Percentiles rank a stretch among this genome's conserved stretches.
phyloP scores from a whole-genome alignment of 305 asterid genomes.

The Fraxinus latifolia region DNA sequence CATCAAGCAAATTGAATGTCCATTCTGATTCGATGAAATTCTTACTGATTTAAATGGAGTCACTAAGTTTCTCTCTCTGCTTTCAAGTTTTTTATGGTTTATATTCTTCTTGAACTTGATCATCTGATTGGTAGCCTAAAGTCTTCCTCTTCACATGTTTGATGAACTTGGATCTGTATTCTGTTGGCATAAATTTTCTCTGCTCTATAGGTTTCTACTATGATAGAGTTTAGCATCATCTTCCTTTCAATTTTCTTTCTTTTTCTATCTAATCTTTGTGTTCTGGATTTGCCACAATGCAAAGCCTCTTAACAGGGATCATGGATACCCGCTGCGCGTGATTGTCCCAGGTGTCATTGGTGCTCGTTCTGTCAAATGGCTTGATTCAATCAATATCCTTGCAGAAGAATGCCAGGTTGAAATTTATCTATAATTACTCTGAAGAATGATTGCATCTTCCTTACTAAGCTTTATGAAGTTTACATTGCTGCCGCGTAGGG shows the following conservation, averaged over 20 bases:
- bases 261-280: conserved; percentile 15
- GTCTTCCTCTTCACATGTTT: neutral
- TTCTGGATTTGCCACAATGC: conserved; percentile 11
- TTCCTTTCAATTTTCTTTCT: neutral
- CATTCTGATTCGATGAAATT: neutral
- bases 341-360: conserved; percentile 97
- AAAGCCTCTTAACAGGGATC: conserved; percentile 89
- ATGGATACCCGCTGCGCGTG: conserved; percentile 92
- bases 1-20: neutral
- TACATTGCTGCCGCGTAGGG: conserved; percentile 53
- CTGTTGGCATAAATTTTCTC: neutral
- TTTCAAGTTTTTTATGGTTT: neutral
- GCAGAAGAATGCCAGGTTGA: conserved; percentile 81
- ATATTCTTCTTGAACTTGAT: neutral
- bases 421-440: conserved; percentile 3
- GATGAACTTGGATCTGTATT: neutral
- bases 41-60: neutral
- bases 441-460: conserved; percentile 14
- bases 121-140: neutral
- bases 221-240: neutral
- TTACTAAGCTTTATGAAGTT: conserved; percentile 13
- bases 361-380: conserved; percentile 97
- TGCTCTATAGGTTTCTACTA: neutral
- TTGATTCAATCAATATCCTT: conserved; percentile 70
- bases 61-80: neutral